Evolutionary conservation across 2,329 filamentous ascomycete species (phyloP).

Genomic region (Parafenestella ontariensis): DNA sequence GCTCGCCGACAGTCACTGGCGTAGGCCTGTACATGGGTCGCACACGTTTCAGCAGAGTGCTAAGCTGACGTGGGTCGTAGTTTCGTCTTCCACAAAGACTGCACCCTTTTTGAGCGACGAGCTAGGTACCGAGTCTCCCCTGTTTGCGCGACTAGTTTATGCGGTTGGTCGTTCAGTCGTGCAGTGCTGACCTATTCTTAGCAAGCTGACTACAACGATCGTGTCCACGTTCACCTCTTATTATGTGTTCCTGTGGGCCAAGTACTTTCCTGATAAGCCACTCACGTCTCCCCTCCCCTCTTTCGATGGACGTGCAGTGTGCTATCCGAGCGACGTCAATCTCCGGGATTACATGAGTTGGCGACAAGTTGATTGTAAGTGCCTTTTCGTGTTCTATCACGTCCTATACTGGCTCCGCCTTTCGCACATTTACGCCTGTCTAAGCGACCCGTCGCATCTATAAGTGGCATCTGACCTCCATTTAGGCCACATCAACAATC

Average conservation of each 20-base stretch:
- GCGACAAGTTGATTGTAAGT: conserved; percentile 92
- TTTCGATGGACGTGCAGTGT: conserved; percentile 91
- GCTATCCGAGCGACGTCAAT: conserved; percentile 83
- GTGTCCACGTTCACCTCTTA: conserved; percentile 93
- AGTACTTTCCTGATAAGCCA: conserved; percentile 73
- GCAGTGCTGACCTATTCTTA: conserved; percentile 49
- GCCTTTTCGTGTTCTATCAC: not conserved
- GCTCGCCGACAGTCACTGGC: not conserved
- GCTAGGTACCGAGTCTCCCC: conserved; percentile 63
- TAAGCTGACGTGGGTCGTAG: conserved; percentile 59
- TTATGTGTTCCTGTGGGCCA: conserved; percentile 82
- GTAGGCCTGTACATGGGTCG: conserved; percentile 4
- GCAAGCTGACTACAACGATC: conserved; percentile 89
- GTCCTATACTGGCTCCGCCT: no score
- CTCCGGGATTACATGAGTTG: conserved; percentile 95
- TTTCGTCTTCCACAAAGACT: conserved; percentile 87
- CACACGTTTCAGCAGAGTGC: conserved; percentile 19
- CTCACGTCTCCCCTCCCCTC: conserved; percentile 80
- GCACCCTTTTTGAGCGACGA: conserved; percentile 83
- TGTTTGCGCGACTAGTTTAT: conserved; percentile 9
- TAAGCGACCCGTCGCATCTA: not conserved
- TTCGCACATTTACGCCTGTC: not conserved
- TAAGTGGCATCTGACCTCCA: not conserved
- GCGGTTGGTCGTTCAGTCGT: not conserved
- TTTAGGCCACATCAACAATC: conserved; percentile 92